A percentile compares a stretch with the other conserved stretches of the same genome.
Conservation (phyloP, 2,329 filamentous ascomycete species). For the Phaeosphaeria sp. region DNA sequence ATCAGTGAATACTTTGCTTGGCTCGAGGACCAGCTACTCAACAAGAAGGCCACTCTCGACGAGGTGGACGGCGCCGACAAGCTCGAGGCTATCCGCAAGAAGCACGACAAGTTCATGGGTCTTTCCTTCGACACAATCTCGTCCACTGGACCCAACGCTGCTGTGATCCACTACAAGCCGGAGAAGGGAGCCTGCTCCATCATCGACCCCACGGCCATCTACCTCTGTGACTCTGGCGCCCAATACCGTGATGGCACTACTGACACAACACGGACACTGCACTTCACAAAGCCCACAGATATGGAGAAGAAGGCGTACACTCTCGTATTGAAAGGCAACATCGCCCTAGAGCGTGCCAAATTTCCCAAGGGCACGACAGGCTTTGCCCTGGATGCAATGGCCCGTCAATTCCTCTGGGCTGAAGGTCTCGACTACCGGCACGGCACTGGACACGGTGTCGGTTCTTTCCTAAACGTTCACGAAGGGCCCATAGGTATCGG, state of each 20-base stretch:
- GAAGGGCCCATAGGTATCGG: conserved; percentile 97
- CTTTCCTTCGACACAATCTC: conserved; percentile 97
- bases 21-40: conserved; percentile 86
- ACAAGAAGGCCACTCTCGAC: conserved; percentile 76
- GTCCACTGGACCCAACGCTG: conserved; percentile 89
- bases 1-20: conserved; percentile 94
- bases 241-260: conserved; percentile 96
- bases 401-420: conserved; percentile 91
- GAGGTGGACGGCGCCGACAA: conserved; percentile 94
- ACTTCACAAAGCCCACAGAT: conserved; percentile 84
- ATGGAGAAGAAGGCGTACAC: conserved; percentile 92
- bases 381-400: conserved; percentile 86
- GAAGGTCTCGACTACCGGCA: conserved; percentile 94
- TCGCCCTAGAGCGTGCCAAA: conserved; percentile 81
- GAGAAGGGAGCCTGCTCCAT: conserved; percentile 80
- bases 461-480: conserved; percentile 94
- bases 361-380: conserved; percentile 97
- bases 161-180: conserved; percentile 92
- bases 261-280: conserved; percentile 90
- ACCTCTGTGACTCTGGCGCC: conserved; percentile 96
- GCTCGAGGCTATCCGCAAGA: conserved; percentile 76
- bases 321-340: conserved; percentile 91
- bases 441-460: conserved; percentile 94
- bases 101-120: conserved; percentile 79
- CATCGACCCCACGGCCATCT: conserved; percentile 85